Evolutionary conservation across 139 green algal genomes (phyloP).

Genomic region (Micractinium sp.): DNA sequence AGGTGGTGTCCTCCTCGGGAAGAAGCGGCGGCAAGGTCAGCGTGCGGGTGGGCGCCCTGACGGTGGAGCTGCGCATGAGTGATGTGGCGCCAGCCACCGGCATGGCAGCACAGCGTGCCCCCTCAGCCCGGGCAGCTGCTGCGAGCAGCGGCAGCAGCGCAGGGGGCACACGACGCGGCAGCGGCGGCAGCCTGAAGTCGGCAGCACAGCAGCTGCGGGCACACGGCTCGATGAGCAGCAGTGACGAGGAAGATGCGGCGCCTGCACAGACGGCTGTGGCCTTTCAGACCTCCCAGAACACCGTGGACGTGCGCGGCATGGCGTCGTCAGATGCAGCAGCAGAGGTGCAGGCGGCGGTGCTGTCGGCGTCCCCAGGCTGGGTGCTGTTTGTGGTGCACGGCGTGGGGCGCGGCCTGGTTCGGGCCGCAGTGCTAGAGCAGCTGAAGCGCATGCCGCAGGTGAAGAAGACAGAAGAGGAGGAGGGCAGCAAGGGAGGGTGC

Average conservation of each 20-base stretch:
- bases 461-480: slow-evolving; percentile 35
- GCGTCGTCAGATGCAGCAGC: slow-evolving; percentile 26
- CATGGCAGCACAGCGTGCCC: neutral
- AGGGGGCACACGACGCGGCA: neutral
- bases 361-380: neutral
- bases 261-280: neutral
- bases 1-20: neutral
- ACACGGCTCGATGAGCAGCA: neutral
- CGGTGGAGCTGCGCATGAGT: slow-evolving; percentile 29
- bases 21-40: slow-evolving; percentile 24
- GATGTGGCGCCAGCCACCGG: slow-evolving; percentile 38
- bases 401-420: slow-evolving; percentile 53
- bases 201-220: slow-evolving; percentile 15
- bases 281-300: slow-evolving; percentile 56
- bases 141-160: neutral
- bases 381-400: slow-evolving; percentile 66
- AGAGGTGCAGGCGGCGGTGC: slow-evolving; percentile 32
- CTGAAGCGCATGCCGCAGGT: slow-evolving; percentile 30
- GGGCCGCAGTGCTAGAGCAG: slow-evolving; percentile 36
- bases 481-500: slow-evolving; percentile 45
- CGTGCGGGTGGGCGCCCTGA: slow-evolving; percentile 45
- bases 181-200: neutral
- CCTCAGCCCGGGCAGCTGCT: neutral
- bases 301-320: slow-evolving; percentile 58
- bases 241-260: neutral